Percentiles rank a stretch among this genome's conserved stretches.
These are phyloP conservation scores for Diutina scorzettiae DNA, from an alignment of 1,139 yeast species.

Conservation along the genomic window DNA sequence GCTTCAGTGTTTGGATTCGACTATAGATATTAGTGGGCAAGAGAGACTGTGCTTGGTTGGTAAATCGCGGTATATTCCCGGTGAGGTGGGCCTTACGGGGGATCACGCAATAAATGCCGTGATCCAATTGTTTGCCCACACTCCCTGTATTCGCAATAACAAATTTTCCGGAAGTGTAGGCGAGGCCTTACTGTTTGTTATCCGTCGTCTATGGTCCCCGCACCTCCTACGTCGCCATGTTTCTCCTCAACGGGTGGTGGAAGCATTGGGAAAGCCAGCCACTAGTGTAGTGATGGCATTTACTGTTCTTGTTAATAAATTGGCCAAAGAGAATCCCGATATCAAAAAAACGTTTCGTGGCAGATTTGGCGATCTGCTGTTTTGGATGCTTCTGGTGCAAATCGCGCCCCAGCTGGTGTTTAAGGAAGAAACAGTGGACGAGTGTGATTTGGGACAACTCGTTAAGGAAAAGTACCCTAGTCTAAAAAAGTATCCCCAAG, in stretches of 20 bases:
- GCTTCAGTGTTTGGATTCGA: slow-evolving; percentile 27
- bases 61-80: slow-evolving; percentile 37
- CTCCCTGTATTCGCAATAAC: slow-evolving; percentile 9
- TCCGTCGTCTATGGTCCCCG: slow-evolving; percentile 55
- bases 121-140: slow-evolving; percentile 45
- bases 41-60: slow-evolving; percentile 29
- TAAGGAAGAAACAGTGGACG: slow-evolving; percentile 11
- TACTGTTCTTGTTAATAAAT: slow-evolving; percentile 44
- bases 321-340: slow-evolving; percentile 19
- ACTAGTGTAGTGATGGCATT: slow-evolving; percentile 37
- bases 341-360: slow-evolving; percentile 12
- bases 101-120: slow-evolving; percentile 39
- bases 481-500: slow-evolving; percentile 45
- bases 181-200: slow-evolving; percentile 27
- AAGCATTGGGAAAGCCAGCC: slow-evolving; percentile 29
- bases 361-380: slow-evolving; percentile 21
- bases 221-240: slow-evolving; percentile 46
- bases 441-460: slow-evolving; percentile 12
- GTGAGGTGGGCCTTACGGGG: slow-evolving; percentile 49
- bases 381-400: slow-evolving; percentile 47
- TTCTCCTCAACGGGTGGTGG: slow-evolving; percentile 57
- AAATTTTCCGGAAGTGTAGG: slow-evolving; percentile 9
- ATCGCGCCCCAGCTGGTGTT: slow-evolving; percentile 50
- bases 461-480: slow-evolving; percentile 42
- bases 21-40: too few species aligned